A percentile compares a stretch with the other conserved stretches of the same genome.
phyloP scores from a whole-genome alignment of 352 stramenopile species.

The Globisporangium megalacanthum region DNA sequence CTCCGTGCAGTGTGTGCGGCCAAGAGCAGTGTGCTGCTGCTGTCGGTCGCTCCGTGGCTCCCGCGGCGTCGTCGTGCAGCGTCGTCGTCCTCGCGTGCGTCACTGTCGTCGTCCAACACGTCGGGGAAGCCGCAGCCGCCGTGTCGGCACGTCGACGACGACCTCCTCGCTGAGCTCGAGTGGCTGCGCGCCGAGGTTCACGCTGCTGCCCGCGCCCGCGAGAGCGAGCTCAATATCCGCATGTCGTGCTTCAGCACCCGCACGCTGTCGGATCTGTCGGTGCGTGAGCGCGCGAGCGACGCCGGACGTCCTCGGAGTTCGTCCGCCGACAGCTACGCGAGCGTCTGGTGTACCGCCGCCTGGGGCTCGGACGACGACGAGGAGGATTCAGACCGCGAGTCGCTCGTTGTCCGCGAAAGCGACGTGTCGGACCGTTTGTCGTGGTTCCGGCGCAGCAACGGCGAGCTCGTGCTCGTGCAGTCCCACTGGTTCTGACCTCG shows the following conservation, averaged over 20 bases:
- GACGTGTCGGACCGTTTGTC: neutral
- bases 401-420: conserved; percentile 2
- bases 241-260: conserved; percentile 14
- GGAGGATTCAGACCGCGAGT: conserved; percentile 3
- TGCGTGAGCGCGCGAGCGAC: neutral
- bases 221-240: conserved; percentile 11
- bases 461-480: neutral
- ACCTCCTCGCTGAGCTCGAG: neutral
- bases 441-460: neutral
- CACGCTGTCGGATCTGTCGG: conserved; percentile 5
- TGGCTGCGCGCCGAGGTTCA: neutral
- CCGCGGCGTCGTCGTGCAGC: neutral
- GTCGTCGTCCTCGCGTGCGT: neutral
- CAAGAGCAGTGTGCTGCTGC: conserved; percentile 5
- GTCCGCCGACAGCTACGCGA: conserved; percentile 8
- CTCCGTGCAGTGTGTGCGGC: conserved; percentile 2
- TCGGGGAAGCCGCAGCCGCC: neutral
- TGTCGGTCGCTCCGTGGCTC: neutral
- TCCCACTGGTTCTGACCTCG: conserved; percentile 9
- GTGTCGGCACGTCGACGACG: neutral
- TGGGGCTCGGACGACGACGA: neutral
- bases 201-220: neutral
- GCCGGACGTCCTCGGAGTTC: conserved; percentile 2
- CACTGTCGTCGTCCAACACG: neutral
- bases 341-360: neutral